Percentiles rank a stretch among this genome's conserved stretches.
These are phyloP conservation scores for Selaginella tamariscina DNA, from an alignment of 75 land plant species.

Conservation along the genomic window DNA sequence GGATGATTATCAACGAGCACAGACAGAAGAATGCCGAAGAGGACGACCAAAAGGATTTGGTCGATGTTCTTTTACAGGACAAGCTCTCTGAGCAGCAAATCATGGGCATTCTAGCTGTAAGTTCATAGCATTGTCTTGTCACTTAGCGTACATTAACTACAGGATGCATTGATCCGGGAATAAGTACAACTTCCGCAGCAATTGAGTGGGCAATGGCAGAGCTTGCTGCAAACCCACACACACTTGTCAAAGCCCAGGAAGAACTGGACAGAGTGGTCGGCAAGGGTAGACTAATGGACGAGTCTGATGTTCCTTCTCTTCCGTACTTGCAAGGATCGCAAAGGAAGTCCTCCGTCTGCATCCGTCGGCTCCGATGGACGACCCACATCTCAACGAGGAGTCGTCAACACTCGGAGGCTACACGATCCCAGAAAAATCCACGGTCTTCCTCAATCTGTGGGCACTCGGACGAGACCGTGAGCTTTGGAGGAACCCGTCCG, in stretches of 20 bases:
- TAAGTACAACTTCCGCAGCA: conserved; percentile 7
- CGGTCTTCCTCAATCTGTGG: conserved; percentile 10
- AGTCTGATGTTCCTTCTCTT: neutral
- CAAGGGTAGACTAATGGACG: neutral
- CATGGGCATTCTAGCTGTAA: conserved; percentile 14
- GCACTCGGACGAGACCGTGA: conserved; percentile 6
- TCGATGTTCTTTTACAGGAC: conserved; percentile 8
- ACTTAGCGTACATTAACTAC: neutral
- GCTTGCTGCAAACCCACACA: neutral
- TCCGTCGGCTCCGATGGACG: conserved; percentile 14
- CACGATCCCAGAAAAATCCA: conserved; percentile 7
- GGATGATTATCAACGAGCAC: conserved; percentile 14
- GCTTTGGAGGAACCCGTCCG: conserved; percentile 1
- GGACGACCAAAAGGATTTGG: neutral
- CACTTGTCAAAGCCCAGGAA: neutral
- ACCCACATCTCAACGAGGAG: conserved; percentile 14
- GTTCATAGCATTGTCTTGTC: neutral
- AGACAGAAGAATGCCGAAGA: neutral
- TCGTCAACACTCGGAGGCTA: conserved; percentile 10
- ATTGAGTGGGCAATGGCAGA: conserved; percentile 18
- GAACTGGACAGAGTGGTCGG: conserved; percentile 13
- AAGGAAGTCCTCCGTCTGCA: conserved; percentile 14
- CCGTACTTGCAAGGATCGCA: neutral
- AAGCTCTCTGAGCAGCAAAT: conserved; percentile 9
- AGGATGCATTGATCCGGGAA: conserved; percentile 15